Percentiles rank a stretch among this genome's conserved stretches.
Evolutionary conservation across 345 rosid species (phyloP).

Genomic region (Lumnitzera littorea): DNA sequence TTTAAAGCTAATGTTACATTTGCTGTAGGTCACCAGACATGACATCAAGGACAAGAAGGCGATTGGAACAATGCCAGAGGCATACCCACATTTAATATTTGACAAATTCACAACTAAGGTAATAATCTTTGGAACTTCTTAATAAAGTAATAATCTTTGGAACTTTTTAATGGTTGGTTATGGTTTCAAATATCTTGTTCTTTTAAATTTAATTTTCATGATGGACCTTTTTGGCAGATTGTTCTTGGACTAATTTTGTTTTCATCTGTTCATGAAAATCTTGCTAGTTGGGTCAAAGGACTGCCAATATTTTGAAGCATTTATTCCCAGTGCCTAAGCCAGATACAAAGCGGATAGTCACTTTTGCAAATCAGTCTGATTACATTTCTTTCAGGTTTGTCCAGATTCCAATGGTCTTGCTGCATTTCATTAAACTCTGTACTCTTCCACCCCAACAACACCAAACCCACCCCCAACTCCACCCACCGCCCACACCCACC

Average conservation of each 20-base stretch:
- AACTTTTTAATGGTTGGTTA: too few species aligned
- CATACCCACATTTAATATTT: constrained; percentile 80
- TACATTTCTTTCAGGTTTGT: constrained; percentile 86
- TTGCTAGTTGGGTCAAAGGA: constrained; percentile 70
- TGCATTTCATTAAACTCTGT: not conserved
- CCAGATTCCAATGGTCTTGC: not conserved
- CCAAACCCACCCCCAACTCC: too few species aligned
- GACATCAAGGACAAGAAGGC: constrained; percentile 70
- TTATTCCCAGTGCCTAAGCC: constrained; percentile 85
- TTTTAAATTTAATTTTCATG: too few species aligned
- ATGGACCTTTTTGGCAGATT: not conserved
- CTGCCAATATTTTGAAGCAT: constrained; percentile 72
- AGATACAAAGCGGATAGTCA: constrained; percentile 69
- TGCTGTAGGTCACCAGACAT: constrained; percentile 80
- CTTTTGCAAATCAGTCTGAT: constrained; percentile 77
- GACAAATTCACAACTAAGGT: constrained; percentile 78
- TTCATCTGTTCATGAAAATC: not conserved
- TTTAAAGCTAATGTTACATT: constrained; percentile 6
- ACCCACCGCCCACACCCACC: too few species aligned
- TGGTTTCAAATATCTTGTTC: too few species aligned
- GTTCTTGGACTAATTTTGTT: not conserved
- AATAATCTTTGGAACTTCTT: not conserved
- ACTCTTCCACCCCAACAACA: too few species aligned
- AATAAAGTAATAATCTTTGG: constrained; percentile 31
- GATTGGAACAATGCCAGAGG: constrained; percentile 87